phyloP scores from a whole-genome alignment of 169 alveolate species.

The Eimeria praecox region DNA sequence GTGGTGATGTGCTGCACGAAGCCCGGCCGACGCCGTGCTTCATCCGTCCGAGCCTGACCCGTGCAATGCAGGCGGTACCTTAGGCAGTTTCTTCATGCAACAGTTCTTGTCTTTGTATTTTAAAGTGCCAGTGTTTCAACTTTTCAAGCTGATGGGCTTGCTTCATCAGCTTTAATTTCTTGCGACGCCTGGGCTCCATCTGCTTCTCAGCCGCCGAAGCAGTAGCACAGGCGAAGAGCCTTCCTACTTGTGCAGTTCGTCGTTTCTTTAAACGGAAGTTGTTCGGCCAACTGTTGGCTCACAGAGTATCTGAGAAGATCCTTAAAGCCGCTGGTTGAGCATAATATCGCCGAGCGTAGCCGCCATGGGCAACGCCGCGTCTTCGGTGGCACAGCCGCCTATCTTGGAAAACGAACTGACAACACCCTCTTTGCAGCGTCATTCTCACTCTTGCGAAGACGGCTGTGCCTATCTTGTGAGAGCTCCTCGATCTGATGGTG shows the following conservation, averaged over 20 bases:
- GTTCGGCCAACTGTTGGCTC: neutral
- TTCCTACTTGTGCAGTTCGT: neutral
- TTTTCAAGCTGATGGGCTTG: neutral
- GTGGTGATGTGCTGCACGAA: conserved; percentile 51
- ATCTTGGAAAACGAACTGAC: conserved; percentile 51
- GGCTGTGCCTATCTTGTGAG: conserved; percentile 52
- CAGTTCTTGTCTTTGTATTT: conserved; percentile 50
- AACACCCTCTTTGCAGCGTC: conserved; percentile 42
- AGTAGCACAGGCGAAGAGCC: neutral
- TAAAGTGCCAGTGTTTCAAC: conserved; percentile 48
- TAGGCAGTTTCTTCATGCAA: neutral
- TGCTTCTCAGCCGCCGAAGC: conserved; percentile 33
- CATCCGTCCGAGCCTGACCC: conserved; percentile 73
- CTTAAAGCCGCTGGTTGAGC: neutral
- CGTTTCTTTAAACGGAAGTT: neutral
- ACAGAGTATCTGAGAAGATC: neutral
- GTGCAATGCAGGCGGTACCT: conserved; percentile 3
- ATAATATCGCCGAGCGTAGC: neutral
- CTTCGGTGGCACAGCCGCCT: conserved; percentile 72
- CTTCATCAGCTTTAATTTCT: conserved; percentile 6
- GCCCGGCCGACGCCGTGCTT: conserved; percentile 50
- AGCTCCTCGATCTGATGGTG: conserved; percentile 16
- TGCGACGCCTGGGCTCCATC: conserved; percentile 20
- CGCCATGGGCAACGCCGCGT: conserved; percentile 66
- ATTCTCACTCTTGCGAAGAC: conserved; percentile 10